These are phyloP conservation scores for Naganishia vishniacii DNA, from an alignment of 768 basidiomycete species.

Conservation along the genomic window DNA sequence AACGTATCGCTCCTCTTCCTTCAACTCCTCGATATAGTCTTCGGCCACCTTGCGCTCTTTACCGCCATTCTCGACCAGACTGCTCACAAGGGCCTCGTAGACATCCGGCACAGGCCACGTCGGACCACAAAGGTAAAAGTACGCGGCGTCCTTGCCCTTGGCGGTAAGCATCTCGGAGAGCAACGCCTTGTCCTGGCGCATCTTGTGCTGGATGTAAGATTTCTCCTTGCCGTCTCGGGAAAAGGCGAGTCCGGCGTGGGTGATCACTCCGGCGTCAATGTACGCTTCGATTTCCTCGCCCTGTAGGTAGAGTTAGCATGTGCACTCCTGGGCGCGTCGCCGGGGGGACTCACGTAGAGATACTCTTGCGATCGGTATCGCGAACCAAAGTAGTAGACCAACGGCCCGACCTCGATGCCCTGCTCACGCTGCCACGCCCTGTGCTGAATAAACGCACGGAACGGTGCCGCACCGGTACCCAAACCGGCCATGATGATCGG, in stretches of 20 bases:
- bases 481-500: slow-evolving; percentile 98
- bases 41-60: slow-evolving; percentile 64
- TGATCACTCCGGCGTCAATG: slow-evolving; percentile 74
- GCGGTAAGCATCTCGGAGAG: slow-evolving; percentile 67
- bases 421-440: slow-evolving; percentile 74
- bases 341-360: slow-evolving; percentile 58
- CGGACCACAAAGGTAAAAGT: slow-evolving; percentile 95
- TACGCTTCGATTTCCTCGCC: slow-evolving; percentile 76
- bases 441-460: slow-evolving; percentile 98
- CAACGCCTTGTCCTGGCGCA: slow-evolving; percentile 77
- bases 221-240: slow-evolving; percentile 88
- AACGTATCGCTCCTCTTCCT: slow-evolving; percentile 96
- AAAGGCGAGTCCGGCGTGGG: slow-evolving; percentile 89
- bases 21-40: slow-evolving; percentile 75
- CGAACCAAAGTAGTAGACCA: slow-evolving; percentile 98
- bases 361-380: slow-evolving; percentile 93
- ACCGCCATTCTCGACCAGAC: slow-evolving; percentile 67
- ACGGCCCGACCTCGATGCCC: slow-evolving; percentile 76
- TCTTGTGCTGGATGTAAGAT: slow-evolving; percentile 98
- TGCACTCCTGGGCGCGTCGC: slow-evolving; percentile 19
- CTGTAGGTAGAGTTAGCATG: slow-evolving; percentile 16
- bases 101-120: slow-evolving; percentile 99
- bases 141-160: slow-evolving; percentile 50
- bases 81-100: slow-evolving; percentile 80
- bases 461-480: slow-evolving; percentile 92